These are phyloP conservation scores for Diaporthe ilicicola DNA, from an alignment of 2,329 filamentous ascomycete genomes.

Conservation along the genomic window DNA sequence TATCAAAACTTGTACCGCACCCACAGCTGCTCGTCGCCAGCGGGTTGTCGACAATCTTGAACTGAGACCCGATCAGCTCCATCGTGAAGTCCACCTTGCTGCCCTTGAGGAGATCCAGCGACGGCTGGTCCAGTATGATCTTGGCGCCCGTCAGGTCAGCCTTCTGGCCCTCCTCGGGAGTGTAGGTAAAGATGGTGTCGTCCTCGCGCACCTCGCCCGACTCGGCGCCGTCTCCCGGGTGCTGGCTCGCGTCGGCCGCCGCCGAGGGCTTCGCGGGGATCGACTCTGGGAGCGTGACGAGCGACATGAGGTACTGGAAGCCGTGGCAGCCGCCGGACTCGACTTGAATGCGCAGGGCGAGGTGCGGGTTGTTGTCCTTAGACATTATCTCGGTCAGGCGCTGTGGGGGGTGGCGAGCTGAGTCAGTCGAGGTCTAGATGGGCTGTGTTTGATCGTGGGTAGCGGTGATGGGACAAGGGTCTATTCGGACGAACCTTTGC, in stretches of 20 bases:
- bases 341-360: slow-evolving; percentile 90
- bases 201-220: slow-evolving; percentile 67
- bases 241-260: slow-evolving; percentile 24
- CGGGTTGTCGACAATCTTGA: slow-evolving; percentile 96
- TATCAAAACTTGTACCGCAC: slow-evolving; percentile 97
- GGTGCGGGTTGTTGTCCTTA: slow-evolving; percentile 76
- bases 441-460: not conserved
- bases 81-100: slow-evolving; percentile 97
- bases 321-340: slow-evolving; percentile 96
- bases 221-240: slow-evolving; percentile 41
- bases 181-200: slow-evolving; percentile 85
- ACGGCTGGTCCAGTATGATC: slow-evolving; percentile 87
- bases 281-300: slow-evolving; percentile 68
- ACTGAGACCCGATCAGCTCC: slow-evolving; percentile 89
- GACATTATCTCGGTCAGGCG: slow-evolving; percentile 81
- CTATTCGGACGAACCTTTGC: slow-evolving; percentile 67
- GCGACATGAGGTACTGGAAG: slow-evolving; percentile 95
- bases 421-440: not conserved
- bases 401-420: slow-evolving; percentile 44
- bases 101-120: slow-evolving; percentile 86
- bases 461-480: not conserved
- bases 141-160: slow-evolving; percentile 63
- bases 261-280: slow-evolving; percentile 37
- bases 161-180: slow-evolving; percentile 54
- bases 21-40: slow-evolving; percentile 93